Base-by-base conservation (phyloP, 202 grass and related monocot genomes). In the Carex sylvatica region DNA sequence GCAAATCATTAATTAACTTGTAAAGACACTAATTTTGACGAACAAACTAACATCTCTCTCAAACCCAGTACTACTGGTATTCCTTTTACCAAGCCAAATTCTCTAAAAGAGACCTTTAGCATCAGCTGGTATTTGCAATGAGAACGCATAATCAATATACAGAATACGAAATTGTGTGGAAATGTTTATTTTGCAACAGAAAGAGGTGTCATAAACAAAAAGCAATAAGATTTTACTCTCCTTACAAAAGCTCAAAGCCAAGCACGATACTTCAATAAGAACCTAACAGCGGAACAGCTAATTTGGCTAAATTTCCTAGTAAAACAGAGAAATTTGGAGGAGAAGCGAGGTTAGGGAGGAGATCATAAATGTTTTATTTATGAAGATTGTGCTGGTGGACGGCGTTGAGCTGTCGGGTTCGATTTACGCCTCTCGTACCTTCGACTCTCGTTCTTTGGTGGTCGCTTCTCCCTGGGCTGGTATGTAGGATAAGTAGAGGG, bases 401-500 rank as follows among this genome's bases (percentile, higher is more conserved):
- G 88, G 72, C 67, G 88, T 9, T 79, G 78, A 83, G 87, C 82
- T 81, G 92, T 88, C 23, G 91, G 89, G 0, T 86, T 89, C 54
- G 94, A 86, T 87, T 86, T 91, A 78, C 89, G 84, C 80, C 95
- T 92, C 61, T 91, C 96, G 2, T 98, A 98, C 78, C 86, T 88
- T 85, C 92, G 94, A 26, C 91, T 95, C 75, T 95, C 95, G 14
- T 98, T 93, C 73, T 95, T 98, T 16, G 92, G 86, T 19, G 86
- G 89, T 30, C 94, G 81, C 61, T 85, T 85, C 64, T 98, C 90
- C 88, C 87, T 98, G 31, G 95, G 95, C 83, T 98, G 92, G 86
- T 98, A 98, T 70, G 95, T 98, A 63, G 95, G 95, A 81, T 98
- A 98, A n/a, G 87, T 98, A 87, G 90, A 95, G 2, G 95, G 95